These are phyloP conservation scores for Linum tenue DNA, from an alignment of 345 rosid genomes.

Conservation along the genomic window DNA sequence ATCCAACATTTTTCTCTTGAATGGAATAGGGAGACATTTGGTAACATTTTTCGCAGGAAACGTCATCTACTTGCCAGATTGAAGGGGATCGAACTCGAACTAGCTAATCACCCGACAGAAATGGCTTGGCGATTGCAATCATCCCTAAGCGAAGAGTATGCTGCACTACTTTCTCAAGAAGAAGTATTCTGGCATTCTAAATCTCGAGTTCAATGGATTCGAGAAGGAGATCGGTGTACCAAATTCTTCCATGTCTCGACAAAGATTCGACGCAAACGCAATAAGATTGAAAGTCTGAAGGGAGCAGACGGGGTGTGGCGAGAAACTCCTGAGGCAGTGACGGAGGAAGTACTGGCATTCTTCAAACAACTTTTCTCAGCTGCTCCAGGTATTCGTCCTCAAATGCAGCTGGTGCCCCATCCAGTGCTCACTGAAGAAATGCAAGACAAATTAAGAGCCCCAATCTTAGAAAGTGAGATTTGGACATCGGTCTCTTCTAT, in stretches of 20 bases:
- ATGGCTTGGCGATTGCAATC: no score
- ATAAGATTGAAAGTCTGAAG: neutral
- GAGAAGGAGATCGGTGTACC: neutral
- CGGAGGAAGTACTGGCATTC: neutral
- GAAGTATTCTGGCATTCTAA: neutral
- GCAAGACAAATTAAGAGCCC: no score
- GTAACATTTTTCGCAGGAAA: no score
- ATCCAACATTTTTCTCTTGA: no score
- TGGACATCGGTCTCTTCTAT: no score
- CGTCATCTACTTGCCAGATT: no score
- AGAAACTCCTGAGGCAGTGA: neutral
- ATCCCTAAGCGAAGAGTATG: neutral
- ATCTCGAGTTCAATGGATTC: neutral
- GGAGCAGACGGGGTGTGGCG: neutral
- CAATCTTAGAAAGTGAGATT: no score
- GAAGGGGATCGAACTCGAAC: neutral
- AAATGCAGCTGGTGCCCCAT: no score
- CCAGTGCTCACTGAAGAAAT: no score
- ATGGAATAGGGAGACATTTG: no score
- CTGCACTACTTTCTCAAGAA: neutral
- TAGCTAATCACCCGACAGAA: neutral
- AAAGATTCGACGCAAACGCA: neutral
- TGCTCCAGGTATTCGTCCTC: no score
- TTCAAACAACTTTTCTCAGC: neutral
- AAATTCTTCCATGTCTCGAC: no score